Conservation (phyloP, 2,329 filamentous ascomycete species). For the Rhynchosporium graminicola region DNA sequence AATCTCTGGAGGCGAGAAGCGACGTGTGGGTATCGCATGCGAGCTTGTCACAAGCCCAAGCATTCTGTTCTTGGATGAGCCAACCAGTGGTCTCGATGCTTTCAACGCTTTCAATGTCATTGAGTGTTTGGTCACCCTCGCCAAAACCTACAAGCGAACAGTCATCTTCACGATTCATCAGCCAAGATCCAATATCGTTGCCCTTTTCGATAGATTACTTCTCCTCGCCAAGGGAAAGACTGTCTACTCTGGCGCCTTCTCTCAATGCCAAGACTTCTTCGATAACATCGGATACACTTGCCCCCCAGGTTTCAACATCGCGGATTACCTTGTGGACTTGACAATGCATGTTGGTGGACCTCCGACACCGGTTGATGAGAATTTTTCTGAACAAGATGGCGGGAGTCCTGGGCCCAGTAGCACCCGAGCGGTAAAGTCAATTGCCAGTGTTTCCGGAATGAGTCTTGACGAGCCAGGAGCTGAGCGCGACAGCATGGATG, state of each 20-base stretch:
- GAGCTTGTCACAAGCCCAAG: constrained; percentile 96
- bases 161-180: constrained; percentile 99
- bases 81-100: constrained; percentile 92
- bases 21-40: constrained; percentile 94
- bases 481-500: constrained; percentile 54
- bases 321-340: constrained; percentile 94
- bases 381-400: constrained; percentile 59
- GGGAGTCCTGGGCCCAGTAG: constrained; percentile 79
- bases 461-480: constrained; percentile 64
- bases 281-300: constrained; percentile 89
- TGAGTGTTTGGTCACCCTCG: constrained; percentile 90
- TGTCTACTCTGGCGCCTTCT: constrained; percentile 91
- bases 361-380: constrained; percentile 54
- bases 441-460: constrained; percentile 77
- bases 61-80: constrained; percentile 95
- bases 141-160: constrained; percentile 94
- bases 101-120: constrained; percentile 99
- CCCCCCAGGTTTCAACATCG: constrained; percentile 96
- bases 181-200: constrained; percentile 96
- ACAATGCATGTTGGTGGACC: constrained; percentile 87
- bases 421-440: constrained; percentile 84
- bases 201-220: constrained; percentile 91
- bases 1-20: constrained; percentile 95
- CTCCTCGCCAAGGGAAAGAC: constrained; percentile 85
- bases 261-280: constrained; percentile 88